A percentile compares a stretch with the other conserved stretches of the same genome.
phyloP scores from a whole-genome alignment of 352 stramenopile genomes.

The Peronospora destructor region DNA sequence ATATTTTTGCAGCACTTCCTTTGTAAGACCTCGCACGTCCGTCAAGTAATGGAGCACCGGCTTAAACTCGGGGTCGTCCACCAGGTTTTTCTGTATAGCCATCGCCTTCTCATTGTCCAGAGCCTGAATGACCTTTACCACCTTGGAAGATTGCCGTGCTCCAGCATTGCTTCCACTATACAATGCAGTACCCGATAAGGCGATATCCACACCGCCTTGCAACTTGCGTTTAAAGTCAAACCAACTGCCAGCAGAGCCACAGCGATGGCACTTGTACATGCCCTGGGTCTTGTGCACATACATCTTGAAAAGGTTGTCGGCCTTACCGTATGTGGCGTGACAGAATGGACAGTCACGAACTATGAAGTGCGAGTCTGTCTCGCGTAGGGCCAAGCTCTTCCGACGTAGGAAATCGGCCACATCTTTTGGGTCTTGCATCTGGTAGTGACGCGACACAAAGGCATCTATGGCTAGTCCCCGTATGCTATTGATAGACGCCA shows the following conservation, averaged over 20 bases:
- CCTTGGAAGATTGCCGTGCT: conserved; percentile 5
- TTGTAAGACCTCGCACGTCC: conserved; percentile 52
- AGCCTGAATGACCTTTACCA: conserved; percentile 65
- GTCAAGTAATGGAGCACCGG: conserved; percentile 69
- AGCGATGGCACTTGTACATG: conserved; percentile 89
- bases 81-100: conserved; percentile 76
- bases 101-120: conserved; percentile 82
- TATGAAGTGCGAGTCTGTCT: conserved; percentile 74
- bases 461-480: conserved; percentile 31
- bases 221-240: conserved; percentile 87
- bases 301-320: conserved; percentile 88
- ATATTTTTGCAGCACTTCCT: conserved; percentile 82
- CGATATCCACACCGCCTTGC: conserved; percentile 46
- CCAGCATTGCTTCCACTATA: conserved; percentile 21
- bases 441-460: conserved; percentile 80
- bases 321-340: conserved; percentile 67
- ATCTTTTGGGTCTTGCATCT: conserved; percentile 55
- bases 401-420: conserved; percentile 65
- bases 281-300: conserved; percentile 85
- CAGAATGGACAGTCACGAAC: conserved; percentile 86
- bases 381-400: conserved; percentile 54
- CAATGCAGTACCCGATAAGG: conserved; percentile 34
- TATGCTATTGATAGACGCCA: not conserved
- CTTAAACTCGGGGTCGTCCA: conserved; percentile 55
- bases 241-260: conserved; percentile 77